Conservation (phyloP, 495 filamentous ascomycete species). For the Neurospora tetraspora region DNA sequence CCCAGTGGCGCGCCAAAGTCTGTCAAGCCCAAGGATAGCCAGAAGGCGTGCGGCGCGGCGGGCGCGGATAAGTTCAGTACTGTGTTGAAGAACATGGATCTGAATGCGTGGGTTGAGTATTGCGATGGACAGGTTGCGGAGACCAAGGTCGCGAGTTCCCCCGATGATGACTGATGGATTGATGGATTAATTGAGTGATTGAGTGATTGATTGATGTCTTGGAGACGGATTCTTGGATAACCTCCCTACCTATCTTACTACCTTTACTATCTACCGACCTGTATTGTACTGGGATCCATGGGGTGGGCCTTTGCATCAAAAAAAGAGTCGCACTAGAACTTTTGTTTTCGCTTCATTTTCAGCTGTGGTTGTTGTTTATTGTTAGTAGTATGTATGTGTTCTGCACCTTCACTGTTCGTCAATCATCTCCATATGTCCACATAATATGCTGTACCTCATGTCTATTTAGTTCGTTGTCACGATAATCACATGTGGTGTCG, state of each 20-base stretch:
- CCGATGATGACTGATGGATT: background rate
- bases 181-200: background rate
- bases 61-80: constrained; percentile 43
- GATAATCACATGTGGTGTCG: background rate
- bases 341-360: background rate
- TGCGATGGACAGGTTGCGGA: constrained; percentile 20
- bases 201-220: background rate
- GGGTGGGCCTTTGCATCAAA: background rate
- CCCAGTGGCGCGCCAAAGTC: constrained; percentile 33
- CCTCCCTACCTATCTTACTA: background rate
- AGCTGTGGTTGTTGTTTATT: background rate
- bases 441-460: background rate
- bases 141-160: constrained; percentile 4
- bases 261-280: background rate
- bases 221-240: background rate
- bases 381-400: background rate
- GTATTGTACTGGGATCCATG: background rate
- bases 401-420: background rate
- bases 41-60: constrained; percentile 2
- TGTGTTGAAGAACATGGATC: constrained; percentile 52
- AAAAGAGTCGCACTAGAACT: background rate
- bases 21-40: constrained; percentile 16
- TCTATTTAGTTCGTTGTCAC: background rate
- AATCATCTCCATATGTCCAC: background rate
- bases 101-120: constrained; percentile 48